Conservation (phyloP, 2,329 filamentous ascomycete genomes). For the Colletotrichum orchidophilum region DNA sequence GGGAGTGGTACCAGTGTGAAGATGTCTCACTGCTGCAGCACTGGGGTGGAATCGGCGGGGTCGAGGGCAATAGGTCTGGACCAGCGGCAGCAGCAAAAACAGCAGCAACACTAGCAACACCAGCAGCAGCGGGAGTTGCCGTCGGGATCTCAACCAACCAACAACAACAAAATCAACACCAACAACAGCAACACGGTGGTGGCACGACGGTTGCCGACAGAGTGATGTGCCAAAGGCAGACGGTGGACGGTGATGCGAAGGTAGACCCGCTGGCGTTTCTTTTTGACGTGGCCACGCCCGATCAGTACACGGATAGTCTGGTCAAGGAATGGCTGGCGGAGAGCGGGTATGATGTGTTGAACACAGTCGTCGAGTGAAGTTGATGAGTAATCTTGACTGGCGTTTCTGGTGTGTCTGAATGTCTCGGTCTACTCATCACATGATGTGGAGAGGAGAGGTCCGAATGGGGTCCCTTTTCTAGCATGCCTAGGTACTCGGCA, state of each 20-base stretch:
- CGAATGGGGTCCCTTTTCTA: neutral
- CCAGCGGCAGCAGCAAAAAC: neutral
- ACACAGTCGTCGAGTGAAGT: neutral
- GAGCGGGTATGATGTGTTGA: slow-evolving; percentile 2
- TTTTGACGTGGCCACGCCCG: slow-evolving; percentile 5
- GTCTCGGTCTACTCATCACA: neutral
- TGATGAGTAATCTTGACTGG: neutral
- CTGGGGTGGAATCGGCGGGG: neutral
- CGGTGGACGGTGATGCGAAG: neutral
- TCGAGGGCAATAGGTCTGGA: neutral
- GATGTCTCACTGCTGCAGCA: slow-evolving; percentile 24
- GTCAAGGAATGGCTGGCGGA: slow-evolving; percentile 17
- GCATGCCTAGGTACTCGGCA: neutral
- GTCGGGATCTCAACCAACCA: neutral
- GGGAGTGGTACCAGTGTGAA: slow-evolving; percentile 34
- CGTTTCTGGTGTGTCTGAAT: neutral
- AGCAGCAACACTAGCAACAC: neutral
- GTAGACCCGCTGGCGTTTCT: neutral
- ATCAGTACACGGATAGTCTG: slow-evolving; percentile 13
- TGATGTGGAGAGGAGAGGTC: neutral
- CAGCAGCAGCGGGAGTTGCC: too few relatives aligned
- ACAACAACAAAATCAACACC: neutral
- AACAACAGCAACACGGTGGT: neutral
- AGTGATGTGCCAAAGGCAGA: neutral
- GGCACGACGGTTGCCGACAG: neutral